A percentile compares a stretch with the other conserved stretches of the same genome.
These are phyloP conservation scores for Crithidia acanthocephali DNA, from an alignment of 208 protist genomes.

Conservation along the genomic window DNA sequence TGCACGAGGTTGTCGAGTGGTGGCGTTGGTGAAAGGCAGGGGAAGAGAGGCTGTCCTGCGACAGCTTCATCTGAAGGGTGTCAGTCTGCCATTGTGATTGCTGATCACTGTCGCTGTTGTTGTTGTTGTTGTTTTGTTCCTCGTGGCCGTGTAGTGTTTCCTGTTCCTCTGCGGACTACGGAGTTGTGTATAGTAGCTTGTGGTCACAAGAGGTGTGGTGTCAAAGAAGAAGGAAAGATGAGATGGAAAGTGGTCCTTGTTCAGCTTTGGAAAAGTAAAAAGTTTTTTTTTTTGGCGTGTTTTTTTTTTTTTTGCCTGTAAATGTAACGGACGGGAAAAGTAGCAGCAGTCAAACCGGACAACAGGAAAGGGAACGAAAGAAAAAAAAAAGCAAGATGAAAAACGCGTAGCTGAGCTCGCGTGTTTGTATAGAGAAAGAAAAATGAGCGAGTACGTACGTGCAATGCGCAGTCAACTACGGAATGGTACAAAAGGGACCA, in stretches of 20 bases:
- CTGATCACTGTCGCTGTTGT: too few species aligned
- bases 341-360: not conserved
- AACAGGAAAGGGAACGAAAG: not conserved
- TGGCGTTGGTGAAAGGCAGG: slow-evolving; percentile 65
- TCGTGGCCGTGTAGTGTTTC: too few species aligned
- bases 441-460: not conserved
- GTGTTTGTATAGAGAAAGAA: not conserved
- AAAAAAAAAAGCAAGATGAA: not conserved
- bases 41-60: slow-evolving; percentile 82
- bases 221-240: too few species aligned
- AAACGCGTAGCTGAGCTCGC: not conserved
- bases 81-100: slow-evolving; percentile 28
- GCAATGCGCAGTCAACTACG: too few species aligned
- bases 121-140: too few species aligned
- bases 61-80: slow-evolving; percentile 50
- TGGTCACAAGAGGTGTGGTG: too few species aligned
- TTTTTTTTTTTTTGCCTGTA: slow-evolving; percentile 10
- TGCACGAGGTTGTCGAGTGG: slow-evolving; percentile 83
- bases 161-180: too few species aligned
- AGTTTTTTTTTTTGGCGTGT: not conserved
- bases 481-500: too few species aligned
- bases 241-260: too few species aligned
- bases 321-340: not conserved
- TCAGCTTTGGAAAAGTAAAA: too few species aligned
- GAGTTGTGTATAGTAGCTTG: too few species aligned